Percentiles rank a stretch among this genome's conserved stretches.
These are phyloP conservation scores for Podaxis sp. DNA, from an alignment of 768 basidiomycete genomes.

Conservation along the genomic window DNA sequence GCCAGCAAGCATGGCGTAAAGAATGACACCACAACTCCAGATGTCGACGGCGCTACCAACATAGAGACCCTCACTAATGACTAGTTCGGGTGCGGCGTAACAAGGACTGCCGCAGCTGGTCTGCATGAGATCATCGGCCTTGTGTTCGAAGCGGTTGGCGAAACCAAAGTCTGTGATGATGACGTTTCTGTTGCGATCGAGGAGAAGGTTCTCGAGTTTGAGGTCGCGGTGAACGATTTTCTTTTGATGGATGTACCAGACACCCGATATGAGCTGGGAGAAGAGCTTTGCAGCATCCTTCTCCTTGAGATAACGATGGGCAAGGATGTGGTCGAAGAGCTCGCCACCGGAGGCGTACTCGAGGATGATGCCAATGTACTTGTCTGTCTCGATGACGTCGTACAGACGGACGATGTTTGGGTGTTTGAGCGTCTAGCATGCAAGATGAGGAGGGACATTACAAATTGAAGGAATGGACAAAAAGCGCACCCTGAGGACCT, in stretches of 20 bases:
- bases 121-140: slow-evolving; percentile 94
- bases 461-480: slow-evolving; percentile 2
- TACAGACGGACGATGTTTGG: slow-evolving; percentile 98
- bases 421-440: slow-evolving; percentile 80
- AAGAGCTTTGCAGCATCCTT: slow-evolving; percentile 94
- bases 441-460: slow-evolving; percentile 19
- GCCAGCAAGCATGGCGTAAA: slow-evolving; percentile 96
- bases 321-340: slow-evolving; percentile 97
- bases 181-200: slow-evolving; percentile 96
- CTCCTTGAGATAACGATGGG: slow-evolving; percentile 94
- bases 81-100: slow-evolving; percentile 97
- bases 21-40: slow-evolving; percentile 94
- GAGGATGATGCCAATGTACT: slow-evolving; percentile 98
- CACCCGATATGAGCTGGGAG: slow-evolving; percentile 96
- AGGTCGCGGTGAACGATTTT: slow-evolving; percentile 99
- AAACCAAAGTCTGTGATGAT: slow-evolving; percentile 99
- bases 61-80: slow-evolving; percentile 95
- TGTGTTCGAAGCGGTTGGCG: slow-evolving; percentile 95
- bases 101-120: slow-evolving; percentile 97
- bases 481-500: slow-evolving; percentile 82
- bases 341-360: slow-evolving; percentile 99
- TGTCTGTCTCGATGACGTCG: slow-evolving; percentile 99
- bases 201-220: slow-evolving; percentile 96
- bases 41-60: slow-evolving; percentile 98
- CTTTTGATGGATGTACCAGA: slow-evolving; percentile 98